phyloP scores from a whole-genome alignment of 2,329 filamentous ascomycete species.

The Diplodia sapinea region DNA sequence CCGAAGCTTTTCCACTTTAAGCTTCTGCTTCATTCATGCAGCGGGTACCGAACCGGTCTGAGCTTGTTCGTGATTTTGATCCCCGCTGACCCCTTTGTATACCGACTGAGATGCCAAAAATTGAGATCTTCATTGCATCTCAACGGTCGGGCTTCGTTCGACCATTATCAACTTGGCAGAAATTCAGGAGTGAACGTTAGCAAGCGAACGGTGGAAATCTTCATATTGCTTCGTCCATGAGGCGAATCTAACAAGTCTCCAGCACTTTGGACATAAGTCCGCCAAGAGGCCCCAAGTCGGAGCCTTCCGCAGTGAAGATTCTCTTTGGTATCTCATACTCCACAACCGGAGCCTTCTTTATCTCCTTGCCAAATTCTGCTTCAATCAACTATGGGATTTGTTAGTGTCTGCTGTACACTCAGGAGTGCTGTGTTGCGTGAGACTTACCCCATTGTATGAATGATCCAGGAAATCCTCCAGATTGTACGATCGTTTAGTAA shows the following conservation, averaged over 20 bases:
- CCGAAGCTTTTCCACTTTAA: slow-evolving; percentile 23
- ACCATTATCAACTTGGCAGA: not conserved
- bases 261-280: slow-evolving; percentile 43
- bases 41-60: slow-evolving; percentile 1
- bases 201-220: not conserved
- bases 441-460: slow-evolving; percentile 80
- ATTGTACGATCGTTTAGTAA: slow-evolving; percentile 93
- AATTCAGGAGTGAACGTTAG: not conserved
- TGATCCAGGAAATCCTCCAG: slow-evolving; percentile 98
- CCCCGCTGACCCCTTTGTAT: slow-evolving; percentile 8
- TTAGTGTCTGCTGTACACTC: not conserved
- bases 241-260: slow-evolving; percentile 36
- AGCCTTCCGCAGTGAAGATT: slow-evolving; percentile 64
- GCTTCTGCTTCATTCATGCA: slow-evolving; percentile 14
- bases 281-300: slow-evolving; percentile 41
- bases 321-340: slow-evolving; percentile 93
- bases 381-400: slow-evolving; percentile 70
- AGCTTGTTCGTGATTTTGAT: slow-evolving; percentile 14
- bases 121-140: slow-evolving; percentile 20
- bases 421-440: slow-evolving; percentile 4
- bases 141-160: not conserved
- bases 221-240: not conserved
- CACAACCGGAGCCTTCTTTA: slow-evolving; percentile 85
- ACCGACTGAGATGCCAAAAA: not conserved
- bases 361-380: slow-evolving; percentile 78